Evolutionary conservation across 2,329 filamentous ascomycete genomes (phyloP).

Genomic region (Aspergillus niger): DNA sequence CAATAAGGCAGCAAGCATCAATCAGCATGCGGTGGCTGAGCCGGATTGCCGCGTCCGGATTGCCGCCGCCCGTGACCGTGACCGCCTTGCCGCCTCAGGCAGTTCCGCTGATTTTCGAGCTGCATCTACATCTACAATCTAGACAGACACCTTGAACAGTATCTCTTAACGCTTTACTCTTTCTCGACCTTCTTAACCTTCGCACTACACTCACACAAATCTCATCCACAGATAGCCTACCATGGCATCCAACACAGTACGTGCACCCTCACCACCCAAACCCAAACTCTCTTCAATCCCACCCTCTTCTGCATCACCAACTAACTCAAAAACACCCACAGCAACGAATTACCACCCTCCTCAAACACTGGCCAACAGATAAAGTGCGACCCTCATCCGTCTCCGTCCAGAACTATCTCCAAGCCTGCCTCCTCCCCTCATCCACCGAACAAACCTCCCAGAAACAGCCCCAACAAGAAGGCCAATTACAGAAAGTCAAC

Average conservation of each 20-base stretch:
- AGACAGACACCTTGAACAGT: no score
- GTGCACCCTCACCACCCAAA: neutral
- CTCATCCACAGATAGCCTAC: neutral
- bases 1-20: conserved; percentile 4
- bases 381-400: conserved; percentile 48
- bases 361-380: conserved; percentile 49
- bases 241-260: neutral
- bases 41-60: no score
- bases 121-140: neutral
- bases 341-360: conserved; percentile 43
- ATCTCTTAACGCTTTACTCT: no score
- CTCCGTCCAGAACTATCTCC: conserved; percentile 47
- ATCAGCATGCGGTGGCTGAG: no score
- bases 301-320: neutral
- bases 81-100: conserved; percentile 1
- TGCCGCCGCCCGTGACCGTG: conserved; percentile 9
- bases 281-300: neutral
- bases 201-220: no score
- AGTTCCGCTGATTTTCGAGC: neutral
- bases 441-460: conserved; percentile 15
- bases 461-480: conserved; percentile 15
- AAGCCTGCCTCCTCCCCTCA: conserved; percentile 32
- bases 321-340: neutral
- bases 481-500: conserved; percentile 17
- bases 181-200: no score